phyloP scores from a whole-genome alignment of 1,139 yeast genomes.

The Taphrina pruni region DNA sequence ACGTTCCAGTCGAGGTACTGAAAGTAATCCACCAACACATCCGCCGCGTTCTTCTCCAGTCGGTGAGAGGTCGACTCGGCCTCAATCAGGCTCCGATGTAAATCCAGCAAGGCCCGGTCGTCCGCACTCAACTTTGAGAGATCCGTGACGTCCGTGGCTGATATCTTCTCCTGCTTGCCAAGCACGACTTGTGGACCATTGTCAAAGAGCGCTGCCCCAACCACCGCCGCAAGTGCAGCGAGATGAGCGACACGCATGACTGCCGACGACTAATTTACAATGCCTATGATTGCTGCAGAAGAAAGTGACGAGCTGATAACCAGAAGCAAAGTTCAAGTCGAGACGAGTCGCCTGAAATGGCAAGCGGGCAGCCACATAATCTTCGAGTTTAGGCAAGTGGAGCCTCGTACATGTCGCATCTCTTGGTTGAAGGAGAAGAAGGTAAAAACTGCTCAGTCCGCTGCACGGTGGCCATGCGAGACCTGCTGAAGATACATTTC shows the following conservation, averaged over 20 bases:
- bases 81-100: conserved; percentile 23
- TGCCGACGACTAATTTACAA: not conserved
- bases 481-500: no score
- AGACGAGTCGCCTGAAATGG: no score
- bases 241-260: not conserved
- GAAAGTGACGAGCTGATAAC: no score
- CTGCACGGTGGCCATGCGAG: no score
- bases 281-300: no score
- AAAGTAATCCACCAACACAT: conserved; percentile 29
- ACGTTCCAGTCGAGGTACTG: conserved; percentile 20
- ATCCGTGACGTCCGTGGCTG: conserved; percentile 2
- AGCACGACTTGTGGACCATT: not conserved
- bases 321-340: no score
- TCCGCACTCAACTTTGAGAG: not conserved
- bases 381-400: no score
- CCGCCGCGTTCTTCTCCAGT: conserved; percentile 27
- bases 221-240: not conserved
- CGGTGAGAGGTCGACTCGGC: conserved; percentile 36
- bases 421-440: no score
- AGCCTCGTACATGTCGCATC: no score
- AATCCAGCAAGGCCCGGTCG: conserved; percentile 21
- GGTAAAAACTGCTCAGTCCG: no score
- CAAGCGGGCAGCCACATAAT: no score
- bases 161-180: not conserved
- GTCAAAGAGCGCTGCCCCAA: not conserved